phyloP scores from a whole-genome alignment of 1,284 basidiomycete genomes.

The Mycosarcoma mackinlayi region DNA sequence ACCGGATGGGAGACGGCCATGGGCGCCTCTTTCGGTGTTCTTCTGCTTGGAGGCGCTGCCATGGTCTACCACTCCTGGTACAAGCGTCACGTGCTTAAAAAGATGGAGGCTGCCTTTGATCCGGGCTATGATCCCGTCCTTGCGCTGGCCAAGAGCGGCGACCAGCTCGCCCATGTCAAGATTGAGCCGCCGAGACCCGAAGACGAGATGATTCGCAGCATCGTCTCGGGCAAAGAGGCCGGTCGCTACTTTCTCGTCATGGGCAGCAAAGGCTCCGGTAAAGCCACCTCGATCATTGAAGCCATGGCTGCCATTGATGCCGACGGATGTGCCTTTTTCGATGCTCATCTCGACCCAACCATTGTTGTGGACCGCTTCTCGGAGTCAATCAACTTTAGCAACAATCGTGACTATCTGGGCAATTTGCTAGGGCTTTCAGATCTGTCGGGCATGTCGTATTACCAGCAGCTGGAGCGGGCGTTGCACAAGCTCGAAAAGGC shows the following conservation, averaged over 20 bases:
- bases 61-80: slow-evolving; percentile 62
- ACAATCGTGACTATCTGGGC: slow-evolving; percentile 64
- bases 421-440: slow-evolving; percentile 62
- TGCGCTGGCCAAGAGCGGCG: slow-evolving; percentile 52
- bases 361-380: slow-evolving; percentile 63
- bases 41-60: slow-evolving; percentile 59
- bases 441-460: slow-evolving; percentile 57
- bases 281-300: slow-evolving; percentile 60
- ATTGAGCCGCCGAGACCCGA: slow-evolving; percentile 53
- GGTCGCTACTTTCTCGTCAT: slow-evolving; percentile 63
- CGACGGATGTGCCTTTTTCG: slow-evolving; percentile 64
- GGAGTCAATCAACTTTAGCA: slow-evolving; percentile 62
- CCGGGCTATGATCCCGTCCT: slow-evolving; percentile 63
- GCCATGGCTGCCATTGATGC: slow-evolving; percentile 59
- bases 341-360: slow-evolving; percentile 55
- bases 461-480: slow-evolving; percentile 58
- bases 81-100: slow-evolving; percentile 57
- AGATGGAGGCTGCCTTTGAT: slow-evolving; percentile 64
- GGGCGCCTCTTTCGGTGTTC: slow-evolving; percentile 60
- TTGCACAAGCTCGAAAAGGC: slow-evolving; percentile 64
- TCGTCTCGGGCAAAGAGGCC: slow-evolving; percentile 57
- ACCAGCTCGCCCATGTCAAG: slow-evolving; percentile 53
- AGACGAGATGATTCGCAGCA: slow-evolving; percentile 58
- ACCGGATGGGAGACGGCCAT: slow-evolving; percentile 64
- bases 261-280: slow-evolving; percentile 62